Evolutionary conservation across 2,329 filamentous ascomycete species (phyloP).

Genomic region (Ophiostoma perfectum): DNA sequence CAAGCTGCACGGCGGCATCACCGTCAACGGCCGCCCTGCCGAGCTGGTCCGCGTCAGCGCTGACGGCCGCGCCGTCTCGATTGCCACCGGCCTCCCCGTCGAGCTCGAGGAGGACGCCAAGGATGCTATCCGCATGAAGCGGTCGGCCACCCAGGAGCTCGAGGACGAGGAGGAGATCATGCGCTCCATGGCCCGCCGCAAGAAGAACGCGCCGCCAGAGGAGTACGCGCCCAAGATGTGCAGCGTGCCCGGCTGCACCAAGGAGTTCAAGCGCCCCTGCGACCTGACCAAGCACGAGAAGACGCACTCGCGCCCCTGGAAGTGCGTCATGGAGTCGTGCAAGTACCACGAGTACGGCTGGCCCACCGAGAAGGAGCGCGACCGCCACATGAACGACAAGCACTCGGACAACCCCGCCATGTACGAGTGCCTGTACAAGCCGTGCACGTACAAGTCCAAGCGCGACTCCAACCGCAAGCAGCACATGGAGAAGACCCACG

Average conservation of each 20-base stretch:
- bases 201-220: constrained; percentile 85
- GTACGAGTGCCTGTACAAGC: constrained; percentile 75
- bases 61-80: constrained; percentile 71
- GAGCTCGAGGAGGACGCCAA: constrained; percentile 48
- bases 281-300: constrained; percentile 98
- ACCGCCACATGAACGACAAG: constrained; percentile 94
- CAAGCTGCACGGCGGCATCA: constrained; percentile 73
- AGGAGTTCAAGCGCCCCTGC: constrained; percentile 94
- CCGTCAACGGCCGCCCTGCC: constrained; percentile 73
- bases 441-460: constrained; percentile 91
- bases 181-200: constrained; percentile 91
- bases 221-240: constrained; percentile 77
- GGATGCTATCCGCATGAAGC: constrained; percentile 53
- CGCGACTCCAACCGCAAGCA: constrained; percentile 96
- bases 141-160: constrained; percentile 61
- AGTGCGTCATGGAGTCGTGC: constrained; percentile 76
- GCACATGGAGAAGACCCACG: constrained; percentile 96
- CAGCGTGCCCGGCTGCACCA: constrained; percentile 69
- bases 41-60: constrained; percentile 79
- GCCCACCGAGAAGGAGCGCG: constrained; percentile 96
- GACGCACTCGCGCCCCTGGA: constrained; percentile 94
- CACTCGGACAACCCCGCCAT: constrained; percentile 75
- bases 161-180: constrained; percentile 77
- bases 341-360: constrained; percentile 87
- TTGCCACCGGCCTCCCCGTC: constrained; percentile 64